Evolutionary conservation across 1,139 yeast species (phyloP).

Genomic region (Nematodospora anomalae): DNA sequence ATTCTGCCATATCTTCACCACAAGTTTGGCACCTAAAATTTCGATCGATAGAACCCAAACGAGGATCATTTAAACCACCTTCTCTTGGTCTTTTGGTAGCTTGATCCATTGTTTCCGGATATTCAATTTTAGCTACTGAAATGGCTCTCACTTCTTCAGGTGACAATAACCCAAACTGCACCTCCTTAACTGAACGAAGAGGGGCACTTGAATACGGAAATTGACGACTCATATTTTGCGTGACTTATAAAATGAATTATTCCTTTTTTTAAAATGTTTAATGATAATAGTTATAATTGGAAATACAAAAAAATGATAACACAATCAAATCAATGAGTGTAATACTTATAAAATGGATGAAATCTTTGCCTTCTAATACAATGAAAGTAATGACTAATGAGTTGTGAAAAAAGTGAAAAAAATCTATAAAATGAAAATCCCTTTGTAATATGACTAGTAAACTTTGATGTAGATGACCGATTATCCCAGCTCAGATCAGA

Average conservation of each 20-base stretch:
- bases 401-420: slow-evolving; percentile 1
- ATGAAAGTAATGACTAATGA: not conserved
- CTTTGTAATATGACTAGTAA: not conserved
- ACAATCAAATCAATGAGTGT: slow-evolving; percentile 9
- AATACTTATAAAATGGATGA: not conserved
- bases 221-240: slow-evolving; percentile 45
- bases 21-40: slow-evolving; percentile 98
- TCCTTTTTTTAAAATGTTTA: slow-evolving; percentile 9
- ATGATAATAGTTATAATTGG: slow-evolving; percentile 1
- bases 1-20: slow-evolving; percentile 98
- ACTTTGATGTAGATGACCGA: not conserved
- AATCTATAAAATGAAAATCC: slow-evolving; percentile 1
- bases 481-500: not conserved
- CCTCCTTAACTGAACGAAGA: slow-evolving; percentile 93
- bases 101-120: slow-evolving; percentile 99
- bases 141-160: slow-evolving; percentile 98
- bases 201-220: slow-evolving; percentile 98
- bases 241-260: slow-evolving; percentile 5
- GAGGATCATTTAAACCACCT: slow-evolving; percentile 96
- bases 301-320: not conserved
- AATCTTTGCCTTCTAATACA: not conserved
- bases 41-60: slow-evolving; percentile 95
- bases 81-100: slow-evolving; percentile 92
- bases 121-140: slow-evolving; percentile 95
- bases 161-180: slow-evolving; percentile 95